A percentile compares a stretch with the other conserved stretches of the same genome.
phyloP scores from a whole-genome alignment of 306 rosid genomes.

The Cucumis melo region DNA sequence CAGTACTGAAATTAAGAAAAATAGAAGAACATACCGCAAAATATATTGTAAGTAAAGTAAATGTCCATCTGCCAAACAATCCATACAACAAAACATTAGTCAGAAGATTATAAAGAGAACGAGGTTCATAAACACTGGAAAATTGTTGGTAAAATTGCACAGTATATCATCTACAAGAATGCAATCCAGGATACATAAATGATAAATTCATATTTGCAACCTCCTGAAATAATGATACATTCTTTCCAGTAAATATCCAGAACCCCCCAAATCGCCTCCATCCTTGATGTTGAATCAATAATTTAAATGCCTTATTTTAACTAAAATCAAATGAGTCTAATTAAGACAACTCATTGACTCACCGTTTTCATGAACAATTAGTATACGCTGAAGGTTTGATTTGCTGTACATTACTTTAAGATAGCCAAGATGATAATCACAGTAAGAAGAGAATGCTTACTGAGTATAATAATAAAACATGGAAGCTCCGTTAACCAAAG shows the following conservation, averaged over 20 bases:
- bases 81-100: neutral
- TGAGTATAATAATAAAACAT: constrained; percentile 57
- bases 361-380: neutral
- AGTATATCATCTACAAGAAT: neutral
- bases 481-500: constrained; percentile 19
- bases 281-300: neutral
- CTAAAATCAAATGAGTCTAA: neutral
- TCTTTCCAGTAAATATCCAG: neutral
- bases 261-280: neutral
- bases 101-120: constrained; percentile 11
- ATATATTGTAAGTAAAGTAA: constrained; percentile 50
- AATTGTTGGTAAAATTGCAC: neutral
- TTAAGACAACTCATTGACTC: neutral
- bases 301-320: neutral
- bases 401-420: neutral
- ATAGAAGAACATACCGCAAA: constrained; percentile 44
- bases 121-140: neutral
- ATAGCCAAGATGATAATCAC: neutral
- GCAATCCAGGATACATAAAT: neutral
- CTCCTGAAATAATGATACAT: neutral
- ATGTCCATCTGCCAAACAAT: constrained; percentile 62
- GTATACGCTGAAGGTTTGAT: neutral
- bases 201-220: neutral
- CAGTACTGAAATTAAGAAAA: neutral
- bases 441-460: constrained; percentile 30